A percentile compares a stretch with the other conserved stretches of the same genome.
These are phyloP conservation scores for Phialocephala sp. DNA, from an alignment of 2,329 filamentous ascomycete genomes.

Conservation along the genomic window DNA sequence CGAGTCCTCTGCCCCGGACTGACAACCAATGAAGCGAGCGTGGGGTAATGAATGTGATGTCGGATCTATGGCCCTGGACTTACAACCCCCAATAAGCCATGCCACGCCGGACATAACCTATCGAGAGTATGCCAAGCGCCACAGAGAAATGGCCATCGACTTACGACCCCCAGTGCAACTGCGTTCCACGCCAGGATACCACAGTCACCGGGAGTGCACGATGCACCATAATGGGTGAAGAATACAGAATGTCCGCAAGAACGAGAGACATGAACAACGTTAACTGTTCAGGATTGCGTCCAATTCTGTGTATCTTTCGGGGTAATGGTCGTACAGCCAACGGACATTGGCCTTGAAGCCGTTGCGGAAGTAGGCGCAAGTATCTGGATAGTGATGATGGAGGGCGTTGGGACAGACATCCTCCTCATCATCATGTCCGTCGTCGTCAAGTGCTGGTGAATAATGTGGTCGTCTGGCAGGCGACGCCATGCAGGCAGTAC, in stretches of 20 bases:
- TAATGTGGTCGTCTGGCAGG: slow-evolving; percentile 7
- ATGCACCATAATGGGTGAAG: background rate
- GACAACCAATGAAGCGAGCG: slow-evolving; percentile 10
- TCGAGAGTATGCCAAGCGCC: background rate
- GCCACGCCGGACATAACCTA: background rate
- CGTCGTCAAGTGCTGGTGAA: no score
- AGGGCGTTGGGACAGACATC: background rate
- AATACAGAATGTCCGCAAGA: background rate
- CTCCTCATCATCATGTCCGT: slow-evolving; percentile 4
- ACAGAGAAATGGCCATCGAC: background rate
- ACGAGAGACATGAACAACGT: slow-evolving; percentile 1
- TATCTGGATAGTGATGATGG: slow-evolving; percentile 12
- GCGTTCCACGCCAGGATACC: background rate
- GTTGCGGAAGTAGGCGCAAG: slow-evolving; percentile 8
- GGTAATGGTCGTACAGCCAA: slow-evolving; percentile 18
- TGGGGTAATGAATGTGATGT: slow-evolving; percentile 1
- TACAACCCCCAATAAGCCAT: background rate
- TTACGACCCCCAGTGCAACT: background rate
- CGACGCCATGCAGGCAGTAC: slow-evolving; percentile 4
- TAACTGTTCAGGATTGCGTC: slow-evolving; percentile 15
- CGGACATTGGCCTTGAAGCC: slow-evolving; percentile 10
- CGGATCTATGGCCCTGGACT: background rate
- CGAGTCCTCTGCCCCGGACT: background rate
- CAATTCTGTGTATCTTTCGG: slow-evolving; percentile 3
- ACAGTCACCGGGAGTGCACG: background rate